Conservation (phyloP, 768 basidiomycete species). For the Serendipita sp. region DNA sequence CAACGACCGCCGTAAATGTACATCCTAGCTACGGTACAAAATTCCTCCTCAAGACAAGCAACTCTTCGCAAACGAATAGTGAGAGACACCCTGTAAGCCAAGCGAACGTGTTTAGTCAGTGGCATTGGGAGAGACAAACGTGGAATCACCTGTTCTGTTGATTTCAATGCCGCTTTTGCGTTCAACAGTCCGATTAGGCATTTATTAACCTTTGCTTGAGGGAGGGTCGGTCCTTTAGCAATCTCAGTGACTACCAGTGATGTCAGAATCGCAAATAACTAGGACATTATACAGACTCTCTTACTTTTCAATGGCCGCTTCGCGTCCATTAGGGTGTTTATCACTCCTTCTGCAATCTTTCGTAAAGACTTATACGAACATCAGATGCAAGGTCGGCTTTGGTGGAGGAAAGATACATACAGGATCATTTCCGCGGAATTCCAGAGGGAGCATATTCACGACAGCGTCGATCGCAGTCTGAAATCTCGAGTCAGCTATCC, state of each 20-base stretch:
- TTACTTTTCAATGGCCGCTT: conserved; percentile 45
- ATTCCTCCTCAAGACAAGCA: background rate
- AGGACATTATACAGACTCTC: conserved; percentile 11
- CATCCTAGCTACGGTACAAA: background rate
- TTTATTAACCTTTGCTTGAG: conserved; percentile 83
- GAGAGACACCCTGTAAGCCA: background rate
- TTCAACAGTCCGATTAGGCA: conserved; percentile 83
- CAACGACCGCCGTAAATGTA: too few species aligned
- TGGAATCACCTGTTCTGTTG: background rate
- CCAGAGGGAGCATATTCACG: conserved; percentile 62
- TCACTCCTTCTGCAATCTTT: conserved; percentile 62
- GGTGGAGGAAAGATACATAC: conserved; percentile 26
- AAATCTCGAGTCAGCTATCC: conserved; percentile 25
- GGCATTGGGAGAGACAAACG: background rate
- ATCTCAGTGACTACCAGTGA: conserved; percentile 48
- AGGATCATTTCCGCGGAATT: conserved; percentile 79
- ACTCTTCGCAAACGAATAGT: background rate
- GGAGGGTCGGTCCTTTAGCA: conserved; percentile 63
- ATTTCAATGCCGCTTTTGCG: conserved; percentile 3
- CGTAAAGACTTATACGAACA: conserved; percentile 38
- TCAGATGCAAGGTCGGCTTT: background rate
- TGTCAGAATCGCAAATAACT: background rate
- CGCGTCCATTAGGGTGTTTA: conserved; percentile 59
- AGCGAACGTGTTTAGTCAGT: background rate
- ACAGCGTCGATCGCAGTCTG: conserved; percentile 38